phyloP scores from a whole-genome alignment of 768 basidiomycete genomes.

The Boletus eberwhitei region DNA sequence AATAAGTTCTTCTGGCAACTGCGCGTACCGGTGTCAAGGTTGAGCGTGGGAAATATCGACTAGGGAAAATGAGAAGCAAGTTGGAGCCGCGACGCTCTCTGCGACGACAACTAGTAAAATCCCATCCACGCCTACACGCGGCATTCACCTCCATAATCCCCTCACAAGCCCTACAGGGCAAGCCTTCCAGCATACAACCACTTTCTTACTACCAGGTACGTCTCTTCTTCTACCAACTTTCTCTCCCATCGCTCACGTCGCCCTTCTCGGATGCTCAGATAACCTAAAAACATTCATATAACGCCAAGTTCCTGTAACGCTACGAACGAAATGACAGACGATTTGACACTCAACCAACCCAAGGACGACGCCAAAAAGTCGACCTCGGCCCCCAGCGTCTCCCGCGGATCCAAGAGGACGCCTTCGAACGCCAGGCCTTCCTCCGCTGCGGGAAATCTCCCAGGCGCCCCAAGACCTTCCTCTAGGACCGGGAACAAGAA shows the following conservation, averaged over 20 bases:
- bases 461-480: conserved; percentile 53
- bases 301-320: conserved; percentile 39
- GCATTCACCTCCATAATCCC: conserved; percentile 53
- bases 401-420: conserved; percentile 58
- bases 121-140: conserved; percentile 50
- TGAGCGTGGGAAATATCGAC: conserved; percentile 27
- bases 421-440: conserved; percentile 43
- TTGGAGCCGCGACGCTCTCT: conserved; percentile 18
- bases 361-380: conserved; percentile 72
- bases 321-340: conserved; percentile 90
- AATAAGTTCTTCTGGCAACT: not conserved
- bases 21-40: conserved; percentile 2
- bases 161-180: conserved; percentile 92
- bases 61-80: conserved; percentile 15
- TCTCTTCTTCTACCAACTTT: conserved; percentile 8
- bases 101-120: conserved; percentile 43
- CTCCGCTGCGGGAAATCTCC: conserved; percentile 40
- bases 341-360: conserved; percentile 47
- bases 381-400: conserved; percentile 40
- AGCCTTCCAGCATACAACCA: conserved; percentile 51
- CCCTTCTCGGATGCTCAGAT: conserved; percentile 40
- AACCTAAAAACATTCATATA: conserved; percentile 41
- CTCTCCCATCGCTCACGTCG: conserved; percentile 19
- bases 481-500: conserved; percentile 71
- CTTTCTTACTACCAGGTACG: conserved; percentile 47